phyloP scores from a whole-genome alignment of 176 grass and related monocot species.

The Stipa capillata region DNA sequence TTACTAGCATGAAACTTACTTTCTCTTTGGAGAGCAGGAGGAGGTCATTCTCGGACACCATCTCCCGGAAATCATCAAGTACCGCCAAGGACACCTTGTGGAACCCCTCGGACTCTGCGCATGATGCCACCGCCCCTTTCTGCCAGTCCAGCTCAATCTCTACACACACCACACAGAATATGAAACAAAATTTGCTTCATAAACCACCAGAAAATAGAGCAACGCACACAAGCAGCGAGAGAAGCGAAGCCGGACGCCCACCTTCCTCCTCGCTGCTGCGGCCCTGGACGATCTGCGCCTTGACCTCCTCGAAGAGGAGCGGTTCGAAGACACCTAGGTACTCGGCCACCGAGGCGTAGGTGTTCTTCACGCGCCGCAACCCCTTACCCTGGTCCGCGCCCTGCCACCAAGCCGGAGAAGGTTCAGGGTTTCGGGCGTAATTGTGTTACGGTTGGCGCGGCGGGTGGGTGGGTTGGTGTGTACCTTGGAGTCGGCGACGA shows the following conservation, averaged over 20 bases:
- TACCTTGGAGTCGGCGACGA: conserved; percentile 68
- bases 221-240: not conserved
- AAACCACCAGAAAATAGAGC: not conserved
- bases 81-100: conserved; percentile 62
- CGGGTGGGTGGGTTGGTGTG: not conserved
- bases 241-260: not conserved
- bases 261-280: conserved; percentile 61
- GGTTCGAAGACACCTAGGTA: conserved; percentile 79
- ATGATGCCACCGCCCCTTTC: conserved; percentile 31
- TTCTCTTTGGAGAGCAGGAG: conserved; percentile 78
- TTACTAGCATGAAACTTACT: conserved; percentile 32
- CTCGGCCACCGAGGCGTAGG: conserved; percentile 61
- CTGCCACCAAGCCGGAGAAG: conserved; percentile 12
- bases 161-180: conserved; percentile 13
- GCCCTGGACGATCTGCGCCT: conserved; percentile 80
- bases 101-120: conserved; percentile 64
- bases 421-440: not conserved
- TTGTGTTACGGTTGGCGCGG: not conserved
- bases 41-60: conserved; percentile 74
- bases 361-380: conserved; percentile 52
- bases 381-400: conserved; percentile 20
- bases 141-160: conserved; percentile 62
- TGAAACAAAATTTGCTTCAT: not conserved
- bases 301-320: conserved; percentile 96
- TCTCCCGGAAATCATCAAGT: conserved; percentile 44